These are phyloP conservation scores for Moringa oleifera DNA, from an alignment of 345 rosid genomes.

Conservation along the genomic window DNA sequence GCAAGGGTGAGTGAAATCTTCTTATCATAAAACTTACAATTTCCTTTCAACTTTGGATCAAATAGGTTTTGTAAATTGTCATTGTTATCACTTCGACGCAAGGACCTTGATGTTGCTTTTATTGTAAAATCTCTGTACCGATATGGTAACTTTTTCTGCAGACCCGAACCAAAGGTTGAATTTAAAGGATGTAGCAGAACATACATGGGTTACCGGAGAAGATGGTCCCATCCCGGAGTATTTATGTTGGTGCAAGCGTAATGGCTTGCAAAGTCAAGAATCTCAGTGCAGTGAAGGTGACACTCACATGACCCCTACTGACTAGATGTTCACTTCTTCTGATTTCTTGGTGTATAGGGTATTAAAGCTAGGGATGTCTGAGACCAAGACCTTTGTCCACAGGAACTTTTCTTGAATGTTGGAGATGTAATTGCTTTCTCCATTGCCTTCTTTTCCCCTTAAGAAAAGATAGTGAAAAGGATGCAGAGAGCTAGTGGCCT, in stretches of 20 bases:
- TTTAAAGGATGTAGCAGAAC: slow-evolving; percentile 58
- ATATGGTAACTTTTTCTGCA: slow-evolving; percentile 22
- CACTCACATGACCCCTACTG: slow-evolving; percentile 11
- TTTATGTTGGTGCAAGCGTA: slow-evolving; percentile 85
- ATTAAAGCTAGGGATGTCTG: slow-evolving; percentile 5
- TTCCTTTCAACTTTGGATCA: not conserved
- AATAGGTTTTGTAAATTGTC: not conserved
- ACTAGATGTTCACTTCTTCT: slow-evolving; percentile 17
- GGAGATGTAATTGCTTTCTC: not conserved
- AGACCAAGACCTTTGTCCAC: not conserved
- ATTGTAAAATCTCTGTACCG: not conserved
- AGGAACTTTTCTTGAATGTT: not conserved
- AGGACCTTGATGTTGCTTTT: not conserved
- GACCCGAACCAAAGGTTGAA: slow-evolving; percentile 78
- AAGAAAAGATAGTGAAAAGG: not conserved
- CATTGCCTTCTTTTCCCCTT: too few species aligned
- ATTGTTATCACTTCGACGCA: not conserved
- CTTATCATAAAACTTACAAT: not conserved
- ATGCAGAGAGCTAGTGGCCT: not conserved
- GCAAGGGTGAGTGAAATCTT: slow-evolving; percentile 56
- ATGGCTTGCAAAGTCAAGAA: slow-evolving; percentile 24
- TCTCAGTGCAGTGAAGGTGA: slow-evolving; percentile 16
- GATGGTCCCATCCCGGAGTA: slow-evolving; percentile 57
- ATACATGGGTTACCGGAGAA: slow-evolving; percentile 75
- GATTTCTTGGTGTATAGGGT: slow-evolving; percentile 26